Percentiles rank a stretch among this genome's conserved stretches.
These are phyloP conservation scores for Pythium angustatum DNA, from an alignment of 352 stramenopile species.

Conservation along the genomic window DNA sequence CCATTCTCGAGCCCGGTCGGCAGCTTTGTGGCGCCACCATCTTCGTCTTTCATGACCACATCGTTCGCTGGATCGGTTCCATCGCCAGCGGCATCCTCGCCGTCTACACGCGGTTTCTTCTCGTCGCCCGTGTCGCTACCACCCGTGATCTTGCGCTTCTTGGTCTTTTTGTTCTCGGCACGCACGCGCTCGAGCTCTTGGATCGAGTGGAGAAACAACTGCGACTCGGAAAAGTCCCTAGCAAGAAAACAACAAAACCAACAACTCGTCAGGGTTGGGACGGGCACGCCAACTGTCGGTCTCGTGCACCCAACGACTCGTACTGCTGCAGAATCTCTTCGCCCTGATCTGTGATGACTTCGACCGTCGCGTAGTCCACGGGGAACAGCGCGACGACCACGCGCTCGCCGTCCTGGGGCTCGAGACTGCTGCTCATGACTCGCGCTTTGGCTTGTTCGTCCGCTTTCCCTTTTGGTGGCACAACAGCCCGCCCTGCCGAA, in stretches of 20 bases:
- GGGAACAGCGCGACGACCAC: constrained; percentile 82
- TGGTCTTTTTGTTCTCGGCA: constrained; percentile 64
- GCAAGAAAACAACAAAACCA: constrained; percentile 7
- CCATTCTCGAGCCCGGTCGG: constrained; percentile 8
- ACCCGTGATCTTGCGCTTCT: constrained; percentile 38
- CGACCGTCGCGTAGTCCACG: constrained; percentile 73
- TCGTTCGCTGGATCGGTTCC: constrained; percentile 5
- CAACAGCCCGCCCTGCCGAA: no score
- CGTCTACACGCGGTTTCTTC: constrained; percentile 25
- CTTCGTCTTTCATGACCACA: constrained; percentile 20
- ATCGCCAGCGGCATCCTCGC: constrained; percentile 5
- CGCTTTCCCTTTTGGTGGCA: no score
- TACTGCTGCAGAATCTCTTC: constrained; percentile 84
- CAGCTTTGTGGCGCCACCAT: constrained; percentile 1
- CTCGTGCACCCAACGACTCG: no score
- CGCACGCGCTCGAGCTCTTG: constrained; percentile 74
- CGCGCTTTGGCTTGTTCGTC: neutral
- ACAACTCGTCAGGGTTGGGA: neutral
- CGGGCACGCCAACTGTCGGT: no score
- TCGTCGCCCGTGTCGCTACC: constrained; percentile 20
- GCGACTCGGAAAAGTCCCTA: constrained; percentile 82
- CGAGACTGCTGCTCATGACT: constrained; percentile 33
- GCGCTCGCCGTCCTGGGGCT: constrained; percentile 41
- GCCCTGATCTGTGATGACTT: constrained; percentile 79
- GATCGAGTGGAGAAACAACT: constrained; percentile 84